phyloP scores from a whole-genome alignment of 1,139 yeast genomes.

The Petasospora rhodanensis region DNA sequence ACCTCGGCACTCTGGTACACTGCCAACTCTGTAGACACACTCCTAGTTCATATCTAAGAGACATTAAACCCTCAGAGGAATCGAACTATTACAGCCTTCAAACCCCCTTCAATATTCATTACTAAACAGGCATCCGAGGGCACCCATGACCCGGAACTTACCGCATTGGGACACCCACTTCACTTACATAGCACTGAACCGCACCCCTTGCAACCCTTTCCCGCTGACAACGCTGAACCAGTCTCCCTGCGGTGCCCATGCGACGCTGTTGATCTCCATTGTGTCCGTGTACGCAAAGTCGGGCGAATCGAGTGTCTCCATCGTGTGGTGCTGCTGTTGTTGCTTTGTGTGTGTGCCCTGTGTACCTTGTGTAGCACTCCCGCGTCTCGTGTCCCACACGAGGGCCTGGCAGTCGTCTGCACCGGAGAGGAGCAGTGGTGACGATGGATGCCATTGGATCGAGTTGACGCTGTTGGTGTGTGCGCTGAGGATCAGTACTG shows the following conservation, averaged over 20 bases:
- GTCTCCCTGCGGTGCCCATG: conserved; percentile 71
- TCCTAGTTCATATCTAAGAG: no score
- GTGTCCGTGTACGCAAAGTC: conserved; percentile 54
- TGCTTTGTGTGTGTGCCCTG: no score
- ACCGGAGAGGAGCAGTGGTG: conserved; percentile 65
- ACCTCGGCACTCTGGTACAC: no score
- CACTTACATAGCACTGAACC: no score
- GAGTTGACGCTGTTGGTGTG: conserved; percentile 68
- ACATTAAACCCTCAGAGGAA: no score
- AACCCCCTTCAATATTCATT: no score
- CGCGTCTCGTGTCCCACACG: conserved; percentile 63
- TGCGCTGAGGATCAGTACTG: conserved; percentile 63
- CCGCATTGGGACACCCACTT: no score
- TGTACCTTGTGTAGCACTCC: conserved; percentile 1
- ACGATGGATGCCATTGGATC: conserved; percentile 80
- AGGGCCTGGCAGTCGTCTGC: conserved; percentile 90
- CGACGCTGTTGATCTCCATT: conserved; percentile 67
- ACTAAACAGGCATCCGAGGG: no score
- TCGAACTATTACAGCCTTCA: no score
- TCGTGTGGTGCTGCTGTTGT: no score
- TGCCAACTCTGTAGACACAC: no score
- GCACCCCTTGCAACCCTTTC: conserved; percentile 71
- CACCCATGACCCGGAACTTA: no score
- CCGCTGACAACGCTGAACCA: conserved; percentile 85
- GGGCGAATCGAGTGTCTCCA: conserved; percentile 35